Evolutionary conservation across 805 yeast genomes (phyloP), one percentile per base, ranked within the genome.

Genomic region (Ogataea zsoltii): DNA sequence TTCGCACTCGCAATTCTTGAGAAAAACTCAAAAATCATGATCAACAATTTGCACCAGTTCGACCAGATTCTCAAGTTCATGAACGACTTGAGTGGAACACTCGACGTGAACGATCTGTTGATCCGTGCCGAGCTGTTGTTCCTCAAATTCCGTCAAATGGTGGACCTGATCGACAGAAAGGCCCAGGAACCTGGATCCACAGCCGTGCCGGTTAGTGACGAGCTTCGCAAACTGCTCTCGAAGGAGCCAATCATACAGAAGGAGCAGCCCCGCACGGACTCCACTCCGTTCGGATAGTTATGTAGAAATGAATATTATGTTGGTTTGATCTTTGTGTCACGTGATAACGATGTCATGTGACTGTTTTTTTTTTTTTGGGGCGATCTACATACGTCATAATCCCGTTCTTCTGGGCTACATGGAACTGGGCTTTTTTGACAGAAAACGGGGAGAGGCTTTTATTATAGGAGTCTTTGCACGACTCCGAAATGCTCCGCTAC

Each of bases 61-160:
- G 98, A 94, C 61, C 96, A 92, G 62, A 91, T 94, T 19, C 75
- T 94, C 58, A 89, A 87, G 68, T 94, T 86, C 62, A 86, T 92
- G 80, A 94, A 94, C 67, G 97, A 92, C 57, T 74, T 94, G 48
- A 82, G 88, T 40, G 85, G 85, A 72, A 76, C 82, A 2, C 71
- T 89, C 70, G 82, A 88, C 46, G 69, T 90, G 55, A 80, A 85
- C 38, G 95, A 88, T 53, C 69, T 90, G 35, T 72, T 92, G 42
- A 80, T 87, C n/a, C 74, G 97, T 33, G 83, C 95, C 4, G 98
- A 94, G 61, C 71, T 88, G 25, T 69, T 92, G 30, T 94, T 90
- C 60, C 72, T 88, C 53, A 79, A 86, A 53, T 94, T 90, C 64
- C 77, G 81, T 57, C 82, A 88, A 49, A 84, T 90, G 75, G 79